These are phyloP conservation scores for Mycena sanguinolenta DNA, from an alignment of 768 basidiomycete genomes.

Conservation along the genomic window DNA sequence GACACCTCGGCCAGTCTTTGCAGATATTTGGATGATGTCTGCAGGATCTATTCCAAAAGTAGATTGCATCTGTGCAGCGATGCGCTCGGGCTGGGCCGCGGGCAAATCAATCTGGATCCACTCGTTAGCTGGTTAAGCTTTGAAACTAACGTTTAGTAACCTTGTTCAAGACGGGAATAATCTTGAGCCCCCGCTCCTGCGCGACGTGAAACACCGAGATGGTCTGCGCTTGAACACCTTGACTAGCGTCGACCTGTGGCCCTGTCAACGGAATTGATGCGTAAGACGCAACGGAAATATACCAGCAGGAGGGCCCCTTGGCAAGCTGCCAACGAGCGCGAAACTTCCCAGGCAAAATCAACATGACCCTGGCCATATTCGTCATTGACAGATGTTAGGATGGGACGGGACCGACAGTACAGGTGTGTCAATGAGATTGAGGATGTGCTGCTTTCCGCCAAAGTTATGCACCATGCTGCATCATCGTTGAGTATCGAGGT, in stretches of 20 bases:
- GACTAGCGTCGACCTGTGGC: conserved; percentile 92
- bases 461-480: conserved; percentile 82
- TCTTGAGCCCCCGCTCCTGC: conserved; percentile 80
- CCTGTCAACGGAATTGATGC: not conserved
- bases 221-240: conserved; percentile 98
- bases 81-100: conserved; percentile 85
- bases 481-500: conserved; percentile 23
- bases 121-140: conserved; percentile 3
- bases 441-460: conserved; percentile 70
- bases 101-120: conserved; percentile 87
- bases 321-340: conserved; percentile 91
- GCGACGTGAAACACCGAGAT: conserved; percentile 95
- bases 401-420: conserved; percentile 55
- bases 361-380: conserved; percentile 81
- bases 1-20: conserved; percentile 92
- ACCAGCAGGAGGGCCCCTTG: conserved; percentile 87
- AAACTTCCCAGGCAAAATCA: conserved; percentile 98
- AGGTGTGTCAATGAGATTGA: conserved; percentile 98
- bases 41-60: conserved; percentile 85
- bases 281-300: conserved; percentile 27
- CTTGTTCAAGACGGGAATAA: conserved; percentile 96
- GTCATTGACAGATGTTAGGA: conserved; percentile 4
- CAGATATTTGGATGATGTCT: conserved; percentile 86
- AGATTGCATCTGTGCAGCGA: conserved; percentile 84
- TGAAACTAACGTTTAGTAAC: conserved; percentile 50